Percentiles rank a stretch among this genome's conserved stretches.
phyloP scores from a whole-genome alignment of 768 basidiomycete species.

The Trametes punicea region DNA sequence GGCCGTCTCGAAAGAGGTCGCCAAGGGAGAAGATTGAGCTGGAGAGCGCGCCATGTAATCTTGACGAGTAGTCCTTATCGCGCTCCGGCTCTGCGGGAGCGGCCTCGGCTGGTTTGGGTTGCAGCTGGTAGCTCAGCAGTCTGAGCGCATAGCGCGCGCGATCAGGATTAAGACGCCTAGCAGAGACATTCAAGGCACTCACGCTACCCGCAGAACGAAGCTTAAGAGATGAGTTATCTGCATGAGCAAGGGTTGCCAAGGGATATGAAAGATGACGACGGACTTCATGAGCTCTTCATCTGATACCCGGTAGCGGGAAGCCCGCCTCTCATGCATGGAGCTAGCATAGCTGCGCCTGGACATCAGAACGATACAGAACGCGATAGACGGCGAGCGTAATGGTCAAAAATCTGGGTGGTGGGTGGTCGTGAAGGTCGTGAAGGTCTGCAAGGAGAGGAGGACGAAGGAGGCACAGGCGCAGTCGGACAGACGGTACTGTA shows the following conservation, averaged over 20 bases:
- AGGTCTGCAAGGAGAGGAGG: not conserved
- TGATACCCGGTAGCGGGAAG: conserved; percentile 73
- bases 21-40: conserved; percentile 57
- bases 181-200: conserved; percentile 33
- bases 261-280: conserved; percentile 29
- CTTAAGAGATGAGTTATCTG: conserved; percentile 34
- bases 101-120: conserved; percentile 46
- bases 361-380: conserved; percentile 32
- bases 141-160: conserved; percentile 38
- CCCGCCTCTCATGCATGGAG: conserved; percentile 63
- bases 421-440: conserved; percentile 9
- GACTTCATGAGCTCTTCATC: conserved; percentile 89
- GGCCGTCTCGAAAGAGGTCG: conserved; percentile 77
- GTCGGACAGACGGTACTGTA: not conserved
- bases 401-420: not conserved
- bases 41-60: conserved; percentile 61
- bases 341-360: conserved; percentile 77
- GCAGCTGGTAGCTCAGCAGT: conserved; percentile 66
- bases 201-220: conserved; percentile 84
- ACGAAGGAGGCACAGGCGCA: conserved; percentile 1
- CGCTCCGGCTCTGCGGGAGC: conserved; percentile 35
- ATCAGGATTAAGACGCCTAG: conserved; percentile 13
- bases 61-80: conserved; percentile 61
- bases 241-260: conserved; percentile 19
- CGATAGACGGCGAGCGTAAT: not conserved